These are phyloP conservation scores for Phymatotrichopsis omnivora DNA, from an alignment of 2,329 filamentous ascomycete species.

Conservation along the genomic window DNA sequence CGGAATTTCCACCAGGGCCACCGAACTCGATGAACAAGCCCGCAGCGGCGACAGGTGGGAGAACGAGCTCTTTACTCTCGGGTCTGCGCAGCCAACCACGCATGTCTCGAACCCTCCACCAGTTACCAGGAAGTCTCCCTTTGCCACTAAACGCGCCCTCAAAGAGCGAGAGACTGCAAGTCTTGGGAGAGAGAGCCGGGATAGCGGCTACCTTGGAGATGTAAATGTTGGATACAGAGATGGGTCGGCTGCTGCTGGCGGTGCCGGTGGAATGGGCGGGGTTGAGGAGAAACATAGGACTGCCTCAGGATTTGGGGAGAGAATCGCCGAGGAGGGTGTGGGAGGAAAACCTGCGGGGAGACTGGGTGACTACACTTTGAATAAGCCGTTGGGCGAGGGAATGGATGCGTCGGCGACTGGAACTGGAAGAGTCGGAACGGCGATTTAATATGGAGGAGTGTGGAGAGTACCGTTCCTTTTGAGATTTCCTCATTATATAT, in stretches of 20 bases:
- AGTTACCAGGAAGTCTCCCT: slow-evolving; percentile 49
- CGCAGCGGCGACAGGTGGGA: slow-evolving; percentile 87
- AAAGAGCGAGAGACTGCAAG: slow-evolving; percentile 18
- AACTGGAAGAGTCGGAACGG: too few species aligned
- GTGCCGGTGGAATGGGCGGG: background rate
- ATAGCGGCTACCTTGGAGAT: slow-evolving; percentile 25
- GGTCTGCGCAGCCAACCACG: slow-evolving; percentile 59
- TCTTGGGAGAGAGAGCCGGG: slow-evolving; percentile 14
- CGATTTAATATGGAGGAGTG: background rate
- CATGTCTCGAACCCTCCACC: slow-evolving; percentile 53
- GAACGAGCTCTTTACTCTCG: slow-evolving; percentile 85
- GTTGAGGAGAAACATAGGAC: background rate
- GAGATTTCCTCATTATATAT: too few species aligned
- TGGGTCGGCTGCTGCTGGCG: background rate
- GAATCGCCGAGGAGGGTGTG: slow-evolving; percentile 7
- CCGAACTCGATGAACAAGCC: slow-evolving; percentile 82
- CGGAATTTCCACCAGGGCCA: slow-evolving; percentile 86
- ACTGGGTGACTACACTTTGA: slow-evolving; percentile 12
- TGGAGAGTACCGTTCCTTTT: background rate
- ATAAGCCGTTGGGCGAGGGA: slow-evolving; percentile 7
- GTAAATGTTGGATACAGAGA: slow-evolving; percentile 1
- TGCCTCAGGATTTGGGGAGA: slow-evolving; percentile 14
- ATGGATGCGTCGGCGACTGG: background rate
- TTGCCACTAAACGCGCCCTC: slow-evolving; percentile 16
- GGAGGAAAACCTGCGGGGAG: slow-evolving; percentile 13